Conservation (phyloP, 176 grass and related monocot genomes). For the Oryza officinalis region DNA sequence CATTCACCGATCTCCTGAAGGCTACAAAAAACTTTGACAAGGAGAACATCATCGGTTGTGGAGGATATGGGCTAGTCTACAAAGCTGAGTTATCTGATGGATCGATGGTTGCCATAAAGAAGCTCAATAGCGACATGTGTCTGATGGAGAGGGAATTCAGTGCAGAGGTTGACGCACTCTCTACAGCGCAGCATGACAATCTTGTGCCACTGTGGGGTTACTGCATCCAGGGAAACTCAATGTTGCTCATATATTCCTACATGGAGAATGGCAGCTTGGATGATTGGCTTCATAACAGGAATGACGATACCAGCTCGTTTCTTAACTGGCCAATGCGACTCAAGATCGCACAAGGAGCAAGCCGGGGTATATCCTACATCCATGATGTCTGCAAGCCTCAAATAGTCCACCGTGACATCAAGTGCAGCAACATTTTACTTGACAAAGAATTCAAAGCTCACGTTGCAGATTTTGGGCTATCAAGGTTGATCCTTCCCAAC, state of each 20-base stretch:
- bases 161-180: constrained; percentile 61
- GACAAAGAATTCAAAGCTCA: constrained; percentile 62
- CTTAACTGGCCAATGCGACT: constrained; percentile 66
- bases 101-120: constrained; percentile 58
- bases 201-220: constrained; percentile 73
- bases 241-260: constrained; percentile 68
- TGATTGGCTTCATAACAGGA: constrained; percentile 81
- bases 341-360: constrained; percentile 67
- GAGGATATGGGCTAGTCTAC: constrained; percentile 77
- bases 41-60: constrained; percentile 64
- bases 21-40: constrained; percentile 69
- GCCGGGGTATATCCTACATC: constrained; percentile 57
- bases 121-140: constrained; percentile 51
- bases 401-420: constrained; percentile 86
- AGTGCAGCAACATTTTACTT: constrained; percentile 78
- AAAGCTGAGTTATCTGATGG: constrained; percentile 54
- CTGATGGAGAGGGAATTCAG: constrained; percentile 69
- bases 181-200: constrained; percentile 58
- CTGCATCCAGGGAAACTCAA: constrained; percentile 56
- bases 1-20: constrained; percentile 52
- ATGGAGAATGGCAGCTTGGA: constrained; percentile 91
- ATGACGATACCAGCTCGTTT: constrained; percentile 15
- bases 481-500: constrained; percentile 66
- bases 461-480: constrained; percentile 70
- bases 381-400: constrained; percentile 66